Conservation (phyloP, 768 basidiomycete genomes). For the Mycena capillaripes region DNA sequence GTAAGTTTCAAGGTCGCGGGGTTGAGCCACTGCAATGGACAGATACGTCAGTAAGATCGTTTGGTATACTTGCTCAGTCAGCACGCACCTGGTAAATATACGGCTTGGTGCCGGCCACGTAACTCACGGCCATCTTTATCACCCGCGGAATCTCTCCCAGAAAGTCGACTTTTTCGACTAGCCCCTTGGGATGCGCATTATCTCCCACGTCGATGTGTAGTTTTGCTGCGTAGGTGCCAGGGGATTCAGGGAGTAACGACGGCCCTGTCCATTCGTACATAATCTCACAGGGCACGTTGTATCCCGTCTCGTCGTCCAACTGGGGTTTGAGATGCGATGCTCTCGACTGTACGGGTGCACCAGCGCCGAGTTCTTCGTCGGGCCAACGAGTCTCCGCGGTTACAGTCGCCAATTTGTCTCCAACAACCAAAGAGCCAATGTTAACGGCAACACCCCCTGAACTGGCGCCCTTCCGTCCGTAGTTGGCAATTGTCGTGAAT, state of each 20-base stretch:
- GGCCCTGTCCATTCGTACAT: constrained; percentile 85
- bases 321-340: constrained; percentile 72
- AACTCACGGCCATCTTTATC: constrained; percentile 92
- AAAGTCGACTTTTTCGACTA: constrained; percentile 95
- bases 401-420: constrained; percentile 80
- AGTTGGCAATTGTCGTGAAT: constrained; percentile 84
- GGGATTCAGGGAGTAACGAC: constrained; percentile 65
- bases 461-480: constrained; percentile 85
- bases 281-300: constrained; percentile 78
- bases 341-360: constrained; percentile 70
- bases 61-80: constrained; percentile 22
- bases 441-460: constrained; percentile 90
- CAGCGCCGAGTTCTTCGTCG: constrained; percentile 63
- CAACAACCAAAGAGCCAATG: constrained; percentile 87
- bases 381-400: constrained; percentile 88
- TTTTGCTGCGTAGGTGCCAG: constrained; percentile 69
- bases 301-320: constrained; percentile 86
- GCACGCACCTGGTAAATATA: constrained; percentile 89
- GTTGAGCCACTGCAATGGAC: constrained; percentile 62
- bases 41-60: constrained; percentile 10
- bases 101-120: constrained; percentile 93
- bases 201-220: constrained; percentile 71
- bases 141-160: constrained; percentile 95
- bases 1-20: constrained; percentile 58
- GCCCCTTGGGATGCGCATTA: constrained; percentile 71